Conservation (phyloP, 1,284 basidiomycete genomes). For the Ustilago hordei region DNA sequence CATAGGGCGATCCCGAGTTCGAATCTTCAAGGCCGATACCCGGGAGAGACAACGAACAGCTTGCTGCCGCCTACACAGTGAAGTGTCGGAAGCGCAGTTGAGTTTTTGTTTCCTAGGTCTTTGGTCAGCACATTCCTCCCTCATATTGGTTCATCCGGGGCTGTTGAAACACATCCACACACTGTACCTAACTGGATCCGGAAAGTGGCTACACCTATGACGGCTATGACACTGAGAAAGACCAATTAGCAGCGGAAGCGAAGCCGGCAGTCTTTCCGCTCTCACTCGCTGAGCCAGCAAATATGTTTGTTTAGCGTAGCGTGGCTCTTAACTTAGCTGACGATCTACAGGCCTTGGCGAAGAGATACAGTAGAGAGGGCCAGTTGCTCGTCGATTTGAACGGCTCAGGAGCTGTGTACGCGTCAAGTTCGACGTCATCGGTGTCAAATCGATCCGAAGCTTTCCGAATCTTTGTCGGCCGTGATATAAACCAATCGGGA, state of each 20-base stretch:
- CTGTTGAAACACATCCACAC: not conserved
- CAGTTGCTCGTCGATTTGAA: not conserved
- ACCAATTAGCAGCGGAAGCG: conserved; percentile 5
- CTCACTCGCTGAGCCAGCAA: not conserved
- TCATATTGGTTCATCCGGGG: conserved; percentile 1
- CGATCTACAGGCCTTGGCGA: conserved; percentile 5
- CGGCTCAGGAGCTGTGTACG: conserved; percentile 2
- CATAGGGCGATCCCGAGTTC: conserved; percentile 3
- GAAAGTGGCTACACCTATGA: not conserved
- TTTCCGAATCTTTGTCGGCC: conserved; percentile 18
- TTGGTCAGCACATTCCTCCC: not conserved
- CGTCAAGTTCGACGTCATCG: conserved; percentile 27
- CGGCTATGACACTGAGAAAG: not conserved
- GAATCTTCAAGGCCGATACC: conserved; percentile 5
- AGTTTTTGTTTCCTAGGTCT: not conserved
- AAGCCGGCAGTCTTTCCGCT: not conserved
- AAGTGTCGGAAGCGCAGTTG: not conserved
- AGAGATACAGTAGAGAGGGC: not conserved
- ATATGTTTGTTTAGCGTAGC: not conserved
- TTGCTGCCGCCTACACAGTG: not conserved
- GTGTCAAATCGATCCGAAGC: conserved; percentile 25
- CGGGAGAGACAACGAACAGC: not conserved
- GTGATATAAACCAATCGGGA: not conserved
- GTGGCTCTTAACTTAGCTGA: not conserved
- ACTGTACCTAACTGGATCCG: not conserved